phyloP scores from a whole-genome alignment of 495 filamentous ascomycete species.

The Penicillium angulare region DNA sequence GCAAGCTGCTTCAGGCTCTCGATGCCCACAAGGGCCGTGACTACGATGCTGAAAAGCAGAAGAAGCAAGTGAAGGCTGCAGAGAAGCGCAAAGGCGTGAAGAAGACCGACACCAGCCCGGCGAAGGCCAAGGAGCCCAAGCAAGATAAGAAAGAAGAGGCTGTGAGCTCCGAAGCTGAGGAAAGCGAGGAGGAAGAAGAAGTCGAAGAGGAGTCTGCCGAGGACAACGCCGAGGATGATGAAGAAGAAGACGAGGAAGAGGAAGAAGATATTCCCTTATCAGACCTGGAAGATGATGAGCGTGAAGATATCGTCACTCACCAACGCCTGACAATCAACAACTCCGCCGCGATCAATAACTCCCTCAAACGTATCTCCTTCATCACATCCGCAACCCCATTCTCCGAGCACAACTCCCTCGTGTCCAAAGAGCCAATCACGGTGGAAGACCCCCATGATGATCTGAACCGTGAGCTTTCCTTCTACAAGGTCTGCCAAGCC shows the following conservation, averaged over 20 bases:
- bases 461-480: constrained; percentile 83
- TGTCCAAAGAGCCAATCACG: constrained; percentile 49
- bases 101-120: constrained; percentile 34
- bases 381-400: constrained; percentile 56
- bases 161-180: constrained; percentile 19
- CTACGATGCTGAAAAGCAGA: constrained; percentile 65
- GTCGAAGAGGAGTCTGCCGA: constrained; percentile 17
- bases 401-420: constrained; percentile 63
- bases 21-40: constrained; percentile 66
- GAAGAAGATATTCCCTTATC: constrained; percentile 77
- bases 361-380: constrained; percentile 75
- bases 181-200: constrained; percentile 28
- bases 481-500: constrained; percentile 86
- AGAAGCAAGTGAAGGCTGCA: constrained; percentile 53
- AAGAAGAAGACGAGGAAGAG: constrained; percentile 44
- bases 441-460: constrained; percentile 80
- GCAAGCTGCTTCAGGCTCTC: constrained; percentile 64
- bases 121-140: constrained; percentile 31
- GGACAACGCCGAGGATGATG: constrained; percentile 34
- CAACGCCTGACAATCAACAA: constrained; percentile 98
- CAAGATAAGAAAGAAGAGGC: constrained; percentile 30
- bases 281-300: constrained; percentile 77
- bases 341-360: constrained; percentile 73
- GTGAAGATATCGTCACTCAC: constrained; percentile 80
- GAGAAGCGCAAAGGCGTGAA: constrained; percentile 54